Evolutionary conservation across 176 grass and related monocot genomes (phyloP).

Genomic region (Microstegium vimineum): DNA sequence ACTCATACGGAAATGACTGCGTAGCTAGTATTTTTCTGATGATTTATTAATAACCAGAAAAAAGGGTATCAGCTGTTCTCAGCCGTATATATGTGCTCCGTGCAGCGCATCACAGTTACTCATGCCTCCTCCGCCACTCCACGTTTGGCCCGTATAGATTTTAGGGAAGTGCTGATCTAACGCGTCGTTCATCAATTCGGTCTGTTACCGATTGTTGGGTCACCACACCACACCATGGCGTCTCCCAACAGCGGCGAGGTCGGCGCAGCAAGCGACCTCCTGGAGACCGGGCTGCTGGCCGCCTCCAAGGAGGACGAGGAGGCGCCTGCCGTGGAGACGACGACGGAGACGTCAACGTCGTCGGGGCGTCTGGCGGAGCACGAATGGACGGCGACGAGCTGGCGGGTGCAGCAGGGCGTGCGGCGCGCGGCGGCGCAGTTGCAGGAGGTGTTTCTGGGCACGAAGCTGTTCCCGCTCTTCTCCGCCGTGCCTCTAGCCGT

Average conservation of each 20-base stretch:
- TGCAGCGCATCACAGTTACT: not conserved
- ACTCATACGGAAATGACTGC: too few relatives aligned
- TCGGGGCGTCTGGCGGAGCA: not conserved
- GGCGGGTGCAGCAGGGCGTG: not conserved
- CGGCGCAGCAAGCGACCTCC: not conserved
- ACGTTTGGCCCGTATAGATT: not conserved
- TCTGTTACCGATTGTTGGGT: not conserved
- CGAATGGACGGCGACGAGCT: not conserved
- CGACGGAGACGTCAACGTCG: not conserved
- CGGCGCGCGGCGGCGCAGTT: slow-evolving; percentile 32
- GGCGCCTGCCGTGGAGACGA: not conserved
- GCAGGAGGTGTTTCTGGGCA: slow-evolving; percentile 53
- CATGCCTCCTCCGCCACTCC: not conserved
- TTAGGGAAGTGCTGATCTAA: not conserved
- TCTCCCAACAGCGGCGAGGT: not conserved
- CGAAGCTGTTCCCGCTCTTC: slow-evolving; percentile 67
- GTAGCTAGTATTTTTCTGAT: too few relatives aligned
- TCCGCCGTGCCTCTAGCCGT: slow-evolving; percentile 52
- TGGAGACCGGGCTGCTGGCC: slow-evolving; percentile 34
- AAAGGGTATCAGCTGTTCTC: too few relatives aligned
- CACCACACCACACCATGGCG: slow-evolving; percentile 7
- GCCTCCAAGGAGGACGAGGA: not conserved
- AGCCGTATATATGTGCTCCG: too few relatives aligned
- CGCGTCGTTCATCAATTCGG: too few relatives aligned
- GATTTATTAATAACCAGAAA: too few relatives aligned